Evolutionary conservation across 371 early-diverging fungal species (phyloP), one percentile per base, ranked within the genome.

Genomic region (Syncephalastrum racemosum): DNA sequence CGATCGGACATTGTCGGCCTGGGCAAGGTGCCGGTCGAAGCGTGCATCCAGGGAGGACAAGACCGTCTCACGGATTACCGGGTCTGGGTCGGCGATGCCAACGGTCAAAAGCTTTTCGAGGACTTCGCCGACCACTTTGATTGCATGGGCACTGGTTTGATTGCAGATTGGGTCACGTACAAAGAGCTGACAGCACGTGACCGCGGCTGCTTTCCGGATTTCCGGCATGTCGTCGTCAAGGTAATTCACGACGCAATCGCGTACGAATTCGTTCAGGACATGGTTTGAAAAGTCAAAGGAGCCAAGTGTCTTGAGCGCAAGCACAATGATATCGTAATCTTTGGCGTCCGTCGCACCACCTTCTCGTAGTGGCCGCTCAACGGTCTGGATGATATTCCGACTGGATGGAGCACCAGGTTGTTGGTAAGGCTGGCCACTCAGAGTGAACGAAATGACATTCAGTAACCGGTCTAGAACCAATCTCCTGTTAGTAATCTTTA

Each of bases 71-170:
- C 96, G 84, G 54, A 94, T 94, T 2, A 70, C 65, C 0, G 91
- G 81, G 42, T 95, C 95, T 23, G 85, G 84, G 67, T 98, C 99
- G 2, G 96, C 90, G 58, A 97, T 90, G 2, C 94, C 97, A 0
- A 93, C 94, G 0, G 88, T 85, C 58, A 97, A 69, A 36, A 98
- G 75, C 63, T 88, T 86, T 63, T 93, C 94, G 20, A 97, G 73
- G 0, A 96, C 90, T 54, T 95, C 95, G 23, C 90, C 86, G 4
- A 95, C 92, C 3, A 96, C 87, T 64, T 93, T 88, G 52, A 92
- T 87, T 7, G 93, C 88, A 58, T 95, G 87, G 7, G 85, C 86
- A 57, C 91, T 91, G 18, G 89, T 90, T 68, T 94, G 86, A 51
- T 82, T 80, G 54, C 87, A 87, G 40, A 90, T 86, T 1, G 86